phyloP scores from a whole-genome alignment of 2,329 filamentous ascomycete genomes.

The Apiospora saccharicola region DNA sequence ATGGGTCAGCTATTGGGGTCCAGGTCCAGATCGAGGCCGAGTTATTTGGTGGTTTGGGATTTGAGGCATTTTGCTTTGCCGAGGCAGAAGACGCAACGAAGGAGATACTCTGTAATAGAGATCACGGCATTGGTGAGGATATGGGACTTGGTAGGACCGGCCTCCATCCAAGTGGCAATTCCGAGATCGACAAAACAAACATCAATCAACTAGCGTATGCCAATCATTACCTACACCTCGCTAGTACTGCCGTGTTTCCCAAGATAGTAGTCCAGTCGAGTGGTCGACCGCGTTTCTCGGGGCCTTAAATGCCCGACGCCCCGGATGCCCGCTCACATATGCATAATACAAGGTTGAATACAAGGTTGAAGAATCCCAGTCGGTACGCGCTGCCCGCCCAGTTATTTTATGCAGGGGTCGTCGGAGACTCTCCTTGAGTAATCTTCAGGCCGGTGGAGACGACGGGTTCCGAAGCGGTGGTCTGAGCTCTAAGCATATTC shows the following conservation, averaged over 20 bases:
- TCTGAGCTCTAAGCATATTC: background rate
- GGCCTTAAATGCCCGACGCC: background rate
- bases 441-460: background rate
- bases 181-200: background rate
- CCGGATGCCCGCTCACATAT: background rate
- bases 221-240: background rate
- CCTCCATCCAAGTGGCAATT: background rate
- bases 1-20: background rate
- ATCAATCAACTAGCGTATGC: background rate
- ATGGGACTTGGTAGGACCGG: background rate
- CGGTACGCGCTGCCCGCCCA: background rate
- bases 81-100: background rate
- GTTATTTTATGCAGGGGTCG: background rate
- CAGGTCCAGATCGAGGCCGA: background rate
- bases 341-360: constrained; percentile 5
- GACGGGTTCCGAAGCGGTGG: background rate
- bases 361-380: background rate
- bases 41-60: too few species aligned
- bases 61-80: background rate
- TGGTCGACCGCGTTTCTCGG: too few species aligned
- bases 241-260: background rate
- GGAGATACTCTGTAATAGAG: background rate
- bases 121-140: background rate
- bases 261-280: too few species aligned
- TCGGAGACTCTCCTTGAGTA: background rate